These are phyloP conservation scores for Fragilariopsis cylindrus DNA, from an alignment of 108 stramenopile species.

Conservation along the genomic window DNA sequence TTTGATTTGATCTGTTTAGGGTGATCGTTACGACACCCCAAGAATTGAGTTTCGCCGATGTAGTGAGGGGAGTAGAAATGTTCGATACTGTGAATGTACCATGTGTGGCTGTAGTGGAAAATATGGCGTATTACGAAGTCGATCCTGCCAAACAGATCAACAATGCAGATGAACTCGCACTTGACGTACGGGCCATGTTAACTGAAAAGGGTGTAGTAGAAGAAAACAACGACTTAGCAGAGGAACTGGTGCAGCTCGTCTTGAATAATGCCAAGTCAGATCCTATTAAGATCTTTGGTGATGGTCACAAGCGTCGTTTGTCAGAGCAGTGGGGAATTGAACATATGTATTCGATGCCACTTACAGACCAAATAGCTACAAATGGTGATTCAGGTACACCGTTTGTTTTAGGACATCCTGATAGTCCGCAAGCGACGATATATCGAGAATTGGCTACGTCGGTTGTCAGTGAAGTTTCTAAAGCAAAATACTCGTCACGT, in stretches of 20 bases:
- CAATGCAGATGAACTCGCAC: constrained; percentile 34
- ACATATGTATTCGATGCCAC: constrained; percentile 73
- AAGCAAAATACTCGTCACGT: constrained; percentile 54
- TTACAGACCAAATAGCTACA: constrained; percentile 71
- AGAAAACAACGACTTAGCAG: constrained; percentile 32
- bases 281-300: constrained; percentile 77
- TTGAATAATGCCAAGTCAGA: constrained; percentile 41
- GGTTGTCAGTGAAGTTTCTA: constrained; percentile 79
- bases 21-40: constrained; percentile 96
- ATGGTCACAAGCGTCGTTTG: constrained; percentile 69
- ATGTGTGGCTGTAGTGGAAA: constrained; percentile 95
- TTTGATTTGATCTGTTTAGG: no score
- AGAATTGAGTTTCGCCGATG: constrained; percentile 94
- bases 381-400: constrained; percentile 86
- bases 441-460: constrained; percentile 61
- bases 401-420: constrained; percentile 67
- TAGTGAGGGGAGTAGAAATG: constrained; percentile 95
- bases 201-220: constrained; percentile 30
- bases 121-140: constrained; percentile 92
- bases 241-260: constrained; percentile 52
- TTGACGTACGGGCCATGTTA: constrained; percentile 40
- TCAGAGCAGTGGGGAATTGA: constrained; percentile 88
- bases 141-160: constrained; percentile 41
- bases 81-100: constrained; percentile 95
- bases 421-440: constrained; percentile 65